A percentile compares a stretch with the other conserved stretches of the same genome.
Evolutionary conservation across 2,329 filamentous ascomycete species (phyloP).

Genomic region (Ophiostoma montium): DNA sequence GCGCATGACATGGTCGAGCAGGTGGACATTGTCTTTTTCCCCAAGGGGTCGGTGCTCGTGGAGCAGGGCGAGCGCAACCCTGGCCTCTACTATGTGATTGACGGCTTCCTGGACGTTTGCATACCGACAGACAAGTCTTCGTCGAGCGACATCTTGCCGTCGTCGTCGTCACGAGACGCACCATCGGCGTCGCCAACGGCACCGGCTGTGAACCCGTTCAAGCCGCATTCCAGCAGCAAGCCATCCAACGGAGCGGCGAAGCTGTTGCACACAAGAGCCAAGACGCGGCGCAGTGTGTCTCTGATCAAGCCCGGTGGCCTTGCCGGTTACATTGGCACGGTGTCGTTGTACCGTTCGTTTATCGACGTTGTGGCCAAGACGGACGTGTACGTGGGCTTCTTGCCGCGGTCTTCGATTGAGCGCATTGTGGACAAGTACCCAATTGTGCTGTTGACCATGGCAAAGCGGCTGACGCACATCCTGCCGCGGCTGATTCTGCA

Average conservation of each 20-base stretch:
- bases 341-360: slow-evolving; percentile 91
- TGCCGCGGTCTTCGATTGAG: slow-evolving; percentile 74
- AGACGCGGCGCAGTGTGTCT: slow-evolving; percentile 57
- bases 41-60: slow-evolving; percentile 82
- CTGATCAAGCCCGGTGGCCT: slow-evolving; percentile 89
- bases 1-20: slow-evolving; percentile 78
- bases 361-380: slow-evolving; percentile 96
- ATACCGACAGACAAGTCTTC: slow-evolving; percentile 53
- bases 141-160: slow-evolving; percentile 24
- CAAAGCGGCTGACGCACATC: slow-evolving; percentile 81
- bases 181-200: slow-evolving; percentile 13
- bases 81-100: slow-evolving; percentile 91
- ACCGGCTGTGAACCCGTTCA: not conserved
- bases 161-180: slow-evolving; percentile 12
- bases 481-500: slow-evolving; percentile 82
- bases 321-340: slow-evolving; percentile 84
- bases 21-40: slow-evolving; percentile 94
- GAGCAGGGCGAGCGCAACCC: slow-evolving; percentile 97
- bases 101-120: slow-evolving; percentile 90
- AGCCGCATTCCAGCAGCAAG: not conserved
- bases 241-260: slow-evolving; percentile 2
- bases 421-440: slow-evolving; percentile 87
- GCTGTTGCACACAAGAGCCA: slow-evolving; percentile 28
- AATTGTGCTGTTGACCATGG: slow-evolving; percentile 86
- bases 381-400: slow-evolving; percentile 92